Evolutionary conservation across 208 protist species (phyloP).

Genomic region (Lotmaria passim): DNA sequence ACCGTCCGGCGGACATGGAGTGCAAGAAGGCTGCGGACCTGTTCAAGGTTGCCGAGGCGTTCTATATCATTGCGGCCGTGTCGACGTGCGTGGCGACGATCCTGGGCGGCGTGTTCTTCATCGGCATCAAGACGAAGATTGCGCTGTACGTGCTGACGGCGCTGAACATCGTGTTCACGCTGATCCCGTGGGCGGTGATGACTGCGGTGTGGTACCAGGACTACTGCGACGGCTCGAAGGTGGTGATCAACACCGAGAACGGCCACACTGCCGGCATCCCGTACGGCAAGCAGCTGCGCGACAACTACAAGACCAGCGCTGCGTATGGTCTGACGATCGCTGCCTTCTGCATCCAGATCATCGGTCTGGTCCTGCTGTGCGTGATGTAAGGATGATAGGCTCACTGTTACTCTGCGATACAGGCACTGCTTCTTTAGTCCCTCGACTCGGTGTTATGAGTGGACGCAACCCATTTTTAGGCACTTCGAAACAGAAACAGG

Average conservation of each 20-base stretch:
- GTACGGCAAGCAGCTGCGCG: constrained; percentile 27
- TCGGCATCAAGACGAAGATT: constrained; percentile 31
- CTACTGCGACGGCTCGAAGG: constrained; percentile 30
- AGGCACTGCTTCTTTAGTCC: too few species aligned
- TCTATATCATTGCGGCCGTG: constrained; percentile 60
- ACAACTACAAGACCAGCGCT: constrained; percentile 42
- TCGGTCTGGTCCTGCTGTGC: constrained; percentile 39
- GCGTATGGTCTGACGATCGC: constrained; percentile 44
- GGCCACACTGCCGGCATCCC: constrained; percentile 31
- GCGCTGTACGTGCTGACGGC: constrained; percentile 31
- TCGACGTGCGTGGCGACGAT: constrained; percentile 31
- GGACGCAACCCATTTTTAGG: too few species aligned
- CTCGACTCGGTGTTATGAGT: too few species aligned
- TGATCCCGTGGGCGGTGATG: constrained; percentile 64
- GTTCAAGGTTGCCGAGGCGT: constrained; percentile 54
- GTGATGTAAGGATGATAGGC: constrained; percentile 8
- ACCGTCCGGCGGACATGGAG: constrained; percentile 21
- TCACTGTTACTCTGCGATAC: too few species aligned
- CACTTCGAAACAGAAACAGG: too few species aligned
- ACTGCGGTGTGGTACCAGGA: constrained; percentile 41
- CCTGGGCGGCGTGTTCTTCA: constrained; percentile 34
- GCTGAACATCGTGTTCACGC: constrained; percentile 26
- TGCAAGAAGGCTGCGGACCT: constrained; percentile 29
- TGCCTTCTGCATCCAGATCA: constrained; percentile 49
- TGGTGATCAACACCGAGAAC: constrained; percentile 1